Conservation (phyloP, 2,329 filamentous ascomycete species). For the Exophiala phaeomuriformis region DNA sequence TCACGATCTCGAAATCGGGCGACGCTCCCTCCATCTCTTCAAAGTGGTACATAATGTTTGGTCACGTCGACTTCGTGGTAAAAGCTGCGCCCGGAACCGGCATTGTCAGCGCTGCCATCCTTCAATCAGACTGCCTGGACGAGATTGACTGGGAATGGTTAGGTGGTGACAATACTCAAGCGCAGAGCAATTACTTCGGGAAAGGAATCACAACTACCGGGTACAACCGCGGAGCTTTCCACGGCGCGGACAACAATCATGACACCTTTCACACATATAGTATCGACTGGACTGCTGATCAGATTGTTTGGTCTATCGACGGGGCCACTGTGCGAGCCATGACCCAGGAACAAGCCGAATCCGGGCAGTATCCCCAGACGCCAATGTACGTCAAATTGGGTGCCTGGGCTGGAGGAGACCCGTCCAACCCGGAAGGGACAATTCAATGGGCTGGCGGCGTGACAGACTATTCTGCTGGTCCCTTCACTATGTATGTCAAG, state of each 20-base stretch:
- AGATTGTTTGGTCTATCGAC: conserved; percentile 60
- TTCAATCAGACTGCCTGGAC: conserved; percentile 86
- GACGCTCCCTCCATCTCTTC: conserved; percentile 81
- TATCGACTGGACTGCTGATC: conserved; percentile 59
- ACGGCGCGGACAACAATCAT: conserved; percentile 56
- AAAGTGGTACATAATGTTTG: conserved; percentile 99
- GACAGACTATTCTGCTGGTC: conserved; percentile 58
- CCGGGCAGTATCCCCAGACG: conserved; percentile 62
- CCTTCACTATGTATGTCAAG: conserved; percentile 69
- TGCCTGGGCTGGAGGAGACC: conserved; percentile 58
- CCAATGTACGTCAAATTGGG: conserved; percentile 66
- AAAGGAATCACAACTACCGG: conserved; percentile 68
- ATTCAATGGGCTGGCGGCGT: conserved; percentile 63
- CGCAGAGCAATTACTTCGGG: conserved; percentile 97
- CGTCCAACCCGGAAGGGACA: conserved; percentile 40
- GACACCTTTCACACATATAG: conserved; percentile 41
- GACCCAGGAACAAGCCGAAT: conserved; percentile 51
- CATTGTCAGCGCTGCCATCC: conserved; percentile 85
- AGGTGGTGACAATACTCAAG: conserved; percentile 64
- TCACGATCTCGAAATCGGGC: conserved; percentile 69
- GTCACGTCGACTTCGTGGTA: conserved; percentile 75
- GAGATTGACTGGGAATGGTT: conserved; percentile 99
- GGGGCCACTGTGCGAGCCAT: conserved; percentile 56
- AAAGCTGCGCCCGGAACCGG: conserved; percentile 81
- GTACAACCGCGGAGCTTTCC: conserved; percentile 81